Evolutionary conservation across 768 basidiomycete species (phyloP).

Genomic region (Leccinum olivaceopallidum): DNA sequence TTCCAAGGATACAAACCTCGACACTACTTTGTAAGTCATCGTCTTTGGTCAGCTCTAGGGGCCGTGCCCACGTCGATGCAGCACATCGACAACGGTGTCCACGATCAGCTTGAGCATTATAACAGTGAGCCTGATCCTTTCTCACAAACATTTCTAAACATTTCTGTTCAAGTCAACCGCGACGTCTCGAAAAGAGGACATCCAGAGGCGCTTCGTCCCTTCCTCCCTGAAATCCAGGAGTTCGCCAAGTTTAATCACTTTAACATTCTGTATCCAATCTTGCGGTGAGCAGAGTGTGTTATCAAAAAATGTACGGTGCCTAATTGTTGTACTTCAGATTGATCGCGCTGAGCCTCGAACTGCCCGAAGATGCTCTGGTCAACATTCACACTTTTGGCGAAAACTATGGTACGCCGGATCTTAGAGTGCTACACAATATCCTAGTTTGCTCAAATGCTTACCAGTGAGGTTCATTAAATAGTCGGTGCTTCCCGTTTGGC

Average conservation of each 20-base stretch:
- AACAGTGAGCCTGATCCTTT: background rate
- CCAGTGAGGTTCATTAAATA: background rate
- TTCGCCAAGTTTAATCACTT: background rate
- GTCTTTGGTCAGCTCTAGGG: background rate
- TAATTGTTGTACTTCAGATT: background rate
- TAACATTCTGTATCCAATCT: background rate
- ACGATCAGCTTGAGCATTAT: background rate
- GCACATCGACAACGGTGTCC: background rate
- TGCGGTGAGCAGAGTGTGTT: background rate
- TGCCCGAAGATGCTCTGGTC: background rate
- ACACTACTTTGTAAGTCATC: background rate
- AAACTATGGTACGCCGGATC: background rate
- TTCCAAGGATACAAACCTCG: background rate
- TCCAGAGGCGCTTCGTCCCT: background rate
- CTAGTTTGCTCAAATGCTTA: background rate
- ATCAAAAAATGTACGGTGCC: background rate
- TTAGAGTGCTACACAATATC: background rate
- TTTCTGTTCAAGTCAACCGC: background rate
- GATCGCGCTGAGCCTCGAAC: background rate
- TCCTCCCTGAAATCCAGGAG: background rate
- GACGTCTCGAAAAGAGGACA: background rate
- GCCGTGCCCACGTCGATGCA: background rate
- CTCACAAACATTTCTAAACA: background rate
- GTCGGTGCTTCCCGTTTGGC: background rate
- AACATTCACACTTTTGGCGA: background rate